Conservation (phyloP, 2,329 filamentous ascomycete genomes). For the Pyricularia sp. region DNA sequence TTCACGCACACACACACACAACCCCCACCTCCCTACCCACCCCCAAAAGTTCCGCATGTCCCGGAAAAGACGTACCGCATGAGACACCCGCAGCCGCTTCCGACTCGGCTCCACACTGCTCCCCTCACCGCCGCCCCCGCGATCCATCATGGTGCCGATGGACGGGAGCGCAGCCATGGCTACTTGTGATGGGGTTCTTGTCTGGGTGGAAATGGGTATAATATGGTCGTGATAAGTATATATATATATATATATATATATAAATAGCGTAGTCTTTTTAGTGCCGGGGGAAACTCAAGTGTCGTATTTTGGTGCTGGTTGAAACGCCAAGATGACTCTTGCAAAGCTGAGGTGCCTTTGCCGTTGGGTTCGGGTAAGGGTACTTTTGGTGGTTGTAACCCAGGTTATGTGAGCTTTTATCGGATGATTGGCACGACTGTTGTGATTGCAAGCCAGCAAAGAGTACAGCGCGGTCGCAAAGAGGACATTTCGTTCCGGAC, state of each 20-base stretch:
- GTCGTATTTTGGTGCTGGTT: not conserved
- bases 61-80: not conserved
- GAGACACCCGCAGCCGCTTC: constrained; percentile 5
- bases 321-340: not conserved
- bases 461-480: not conserved
- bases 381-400: too few species aligned
- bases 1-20: not conserved
- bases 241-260: too few species aligned
- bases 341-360: not conserved
- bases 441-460: not conserved
- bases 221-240: not conserved
- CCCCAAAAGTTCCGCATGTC: not conserved
- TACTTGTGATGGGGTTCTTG: not conserved
- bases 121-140: not conserved
- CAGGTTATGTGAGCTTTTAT: too few species aligned
- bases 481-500: not conserved
- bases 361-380: too few species aligned
- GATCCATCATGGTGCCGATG: not conserved
- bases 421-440: not conserved
- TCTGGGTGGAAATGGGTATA: not conserved
- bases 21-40: not conserved
- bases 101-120: constrained; percentile 2
- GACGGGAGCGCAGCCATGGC: not conserved
- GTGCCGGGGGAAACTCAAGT: not conserved
- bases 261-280: not conserved